Evolutionary conservation across 768 basidiomycete genomes (phyloP).

Genomic region (Russula dissimulans): DNA sequence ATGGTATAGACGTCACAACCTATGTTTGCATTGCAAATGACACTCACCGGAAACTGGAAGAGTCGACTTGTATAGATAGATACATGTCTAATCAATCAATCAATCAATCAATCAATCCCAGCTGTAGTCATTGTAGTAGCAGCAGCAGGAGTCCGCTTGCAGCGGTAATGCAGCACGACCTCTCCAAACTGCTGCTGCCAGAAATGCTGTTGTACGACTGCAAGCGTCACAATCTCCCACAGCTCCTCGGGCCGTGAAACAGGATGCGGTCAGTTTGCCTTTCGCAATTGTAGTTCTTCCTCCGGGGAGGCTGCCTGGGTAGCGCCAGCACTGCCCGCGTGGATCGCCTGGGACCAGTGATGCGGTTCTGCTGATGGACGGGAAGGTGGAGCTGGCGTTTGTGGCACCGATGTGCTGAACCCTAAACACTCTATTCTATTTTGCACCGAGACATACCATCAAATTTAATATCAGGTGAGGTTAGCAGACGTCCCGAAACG

Average conservation of each 20-base stretch:
- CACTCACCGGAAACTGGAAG: too few relatives aligned
- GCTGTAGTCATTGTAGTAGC: not conserved
- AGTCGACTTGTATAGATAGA: too few relatives aligned
- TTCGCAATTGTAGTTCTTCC: slow-evolving; percentile 14
- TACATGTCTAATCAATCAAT: too few relatives aligned
- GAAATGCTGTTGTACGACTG: slow-evolving; percentile 80
- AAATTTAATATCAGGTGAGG: not conserved
- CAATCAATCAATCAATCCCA: not conserved
- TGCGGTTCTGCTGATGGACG: too few relatives aligned
- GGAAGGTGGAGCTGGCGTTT: not conserved
- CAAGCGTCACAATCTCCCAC: slow-evolving; percentile 84
- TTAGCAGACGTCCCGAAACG: not conserved
- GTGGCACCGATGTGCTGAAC: slow-evolving; percentile 22
- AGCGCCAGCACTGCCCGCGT: slow-evolving; percentile 24
- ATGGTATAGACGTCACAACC: too few relatives aligned
- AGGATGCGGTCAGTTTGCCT: slow-evolving; percentile 13
- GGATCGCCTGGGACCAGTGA: too few relatives aligned
- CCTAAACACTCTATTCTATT: slow-evolving; percentile 62
- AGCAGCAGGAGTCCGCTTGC: slow-evolving; percentile 10
- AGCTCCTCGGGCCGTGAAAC: slow-evolving; percentile 40
- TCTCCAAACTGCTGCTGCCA: slow-evolving; percentile 75
- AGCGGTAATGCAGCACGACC: slow-evolving; percentile 68
- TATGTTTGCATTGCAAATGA: too few relatives aligned
- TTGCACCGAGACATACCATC: slow-evolving; percentile 45
- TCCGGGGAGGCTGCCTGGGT: slow-evolving; percentile 18